phyloP scores from a whole-genome alignment of 768 basidiomycete species.

The Leccinum obscurum region DNA sequence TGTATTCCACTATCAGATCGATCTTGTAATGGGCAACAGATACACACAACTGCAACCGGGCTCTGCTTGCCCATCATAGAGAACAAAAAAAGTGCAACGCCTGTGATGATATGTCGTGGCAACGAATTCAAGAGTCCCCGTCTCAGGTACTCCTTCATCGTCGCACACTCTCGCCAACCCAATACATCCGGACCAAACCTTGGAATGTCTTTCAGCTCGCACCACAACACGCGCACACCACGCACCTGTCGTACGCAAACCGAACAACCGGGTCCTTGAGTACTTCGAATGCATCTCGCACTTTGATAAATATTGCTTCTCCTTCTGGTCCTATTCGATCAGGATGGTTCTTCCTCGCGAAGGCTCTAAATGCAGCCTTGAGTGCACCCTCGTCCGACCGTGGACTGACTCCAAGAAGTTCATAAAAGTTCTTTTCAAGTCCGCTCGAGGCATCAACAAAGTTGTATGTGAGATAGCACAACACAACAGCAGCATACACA shows the following conservation, averaged over 20 bases:
- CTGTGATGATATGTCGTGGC: conserved; percentile 67
- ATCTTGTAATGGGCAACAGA: conserved; percentile 2
- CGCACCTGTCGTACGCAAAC: conserved; percentile 85
- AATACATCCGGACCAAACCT: conserved; percentile 81
- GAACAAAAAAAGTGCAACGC: conserved; percentile 57
- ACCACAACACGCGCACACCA: neutral
- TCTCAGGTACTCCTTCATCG: conserved; percentile 65
- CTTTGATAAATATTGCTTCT: conserved; percentile 65
- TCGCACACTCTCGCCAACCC: conserved; percentile 66
- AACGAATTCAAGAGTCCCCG: conserved; percentile 62
- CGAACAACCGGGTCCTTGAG: conserved; percentile 73
- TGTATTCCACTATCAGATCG: conserved; percentile 32
- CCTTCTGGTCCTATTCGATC: conserved; percentile 63
- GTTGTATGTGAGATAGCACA: conserved; percentile 67
- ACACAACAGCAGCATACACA: conserved; percentile 61
- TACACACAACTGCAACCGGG: conserved; percentile 64
- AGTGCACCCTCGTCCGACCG: conserved; percentile 65
- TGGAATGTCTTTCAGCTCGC: neutral
- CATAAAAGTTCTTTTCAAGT: conserved; percentile 74
- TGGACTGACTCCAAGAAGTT: conserved; percentile 64
- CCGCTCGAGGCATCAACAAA: conserved; percentile 55
- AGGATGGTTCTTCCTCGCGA: conserved; percentile 75
- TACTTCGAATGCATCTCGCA: conserved; percentile 75
- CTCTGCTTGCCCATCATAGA: conserved; percentile 61
- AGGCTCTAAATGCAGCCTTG: conserved; percentile 71